Evolutionary conservation across 352 stramenopile species (phyloP).

Genomic region (Phytopythium aichiense): DNA sequence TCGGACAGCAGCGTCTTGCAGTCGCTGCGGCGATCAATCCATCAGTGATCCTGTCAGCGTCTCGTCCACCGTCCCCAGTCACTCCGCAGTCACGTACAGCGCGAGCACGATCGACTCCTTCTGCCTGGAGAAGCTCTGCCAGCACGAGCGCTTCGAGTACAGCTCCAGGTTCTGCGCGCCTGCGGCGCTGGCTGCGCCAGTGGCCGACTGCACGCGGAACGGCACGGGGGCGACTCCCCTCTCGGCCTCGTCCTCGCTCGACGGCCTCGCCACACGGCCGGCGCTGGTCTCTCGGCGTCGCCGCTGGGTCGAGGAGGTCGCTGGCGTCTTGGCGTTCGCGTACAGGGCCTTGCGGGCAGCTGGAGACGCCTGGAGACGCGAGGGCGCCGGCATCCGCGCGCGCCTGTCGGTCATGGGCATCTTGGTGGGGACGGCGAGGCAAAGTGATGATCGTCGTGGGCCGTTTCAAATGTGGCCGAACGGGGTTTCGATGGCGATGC

Average conservation of each 20-base stretch:
- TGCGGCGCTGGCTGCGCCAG: constrained; percentile 22
- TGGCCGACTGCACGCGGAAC: constrained; percentile 40
- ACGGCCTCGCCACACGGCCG: background rate
- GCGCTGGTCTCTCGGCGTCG: background rate
- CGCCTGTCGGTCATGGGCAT: background rate
- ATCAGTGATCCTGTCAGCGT: background rate
- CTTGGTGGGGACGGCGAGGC: too few species aligned
- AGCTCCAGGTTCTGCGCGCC: constrained; percentile 34
- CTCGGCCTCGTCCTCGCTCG: background rate
- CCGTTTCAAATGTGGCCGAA: background rate
- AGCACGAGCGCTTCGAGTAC: constrained; percentile 53
- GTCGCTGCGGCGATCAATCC: constrained; percentile 21
- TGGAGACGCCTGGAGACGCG: background rate
- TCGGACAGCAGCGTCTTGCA: constrained; percentile 65
- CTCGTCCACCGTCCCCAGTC: background rate
- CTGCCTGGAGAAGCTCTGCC: constrained; percentile 52
- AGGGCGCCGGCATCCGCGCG: background rate
- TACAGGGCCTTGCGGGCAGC: background rate
- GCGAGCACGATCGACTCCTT: constrained; percentile 51
- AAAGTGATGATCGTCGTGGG: background rate
- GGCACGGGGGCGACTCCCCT: constrained; percentile 14
- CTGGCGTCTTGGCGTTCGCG: background rate
- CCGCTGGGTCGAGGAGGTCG: background rate
- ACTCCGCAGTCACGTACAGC: constrained; percentile 22
- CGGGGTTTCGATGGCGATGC: background rate